Base-by-base conservation (phyloP, 2,329 filamentous ascomycete species). In the Trichoderma sp. region DNA sequence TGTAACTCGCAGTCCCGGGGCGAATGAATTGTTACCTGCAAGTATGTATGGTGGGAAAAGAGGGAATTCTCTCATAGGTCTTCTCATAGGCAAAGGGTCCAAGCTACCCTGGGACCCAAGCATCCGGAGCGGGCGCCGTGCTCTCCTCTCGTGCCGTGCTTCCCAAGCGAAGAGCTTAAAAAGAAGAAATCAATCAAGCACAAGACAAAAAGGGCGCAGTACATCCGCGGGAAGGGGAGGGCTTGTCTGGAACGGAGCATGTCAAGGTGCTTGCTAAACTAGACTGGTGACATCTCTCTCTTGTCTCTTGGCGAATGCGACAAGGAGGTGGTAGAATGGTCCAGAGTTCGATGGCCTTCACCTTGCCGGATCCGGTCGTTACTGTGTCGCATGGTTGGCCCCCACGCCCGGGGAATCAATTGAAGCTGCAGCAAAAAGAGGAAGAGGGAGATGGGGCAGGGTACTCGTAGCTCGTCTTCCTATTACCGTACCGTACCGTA, bases 381-480 rank as follows among this genome's bases (percentile, higher is more conserved):
- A 62, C 41, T 72, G 69, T 72, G 69, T 65, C 69, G 69, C 69
- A 72, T 63, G 69, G 69, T 35, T 64, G 69, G 69, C 69, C 69
- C 69, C 69, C 69, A 64, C 69, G 60, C 69, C 59, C 59, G 68
- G 69, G 60, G 69, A 38, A 72, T 72, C 69, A 72, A 63, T 56
- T 64, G 35, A 35, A 21, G 50, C 60, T 72, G 69, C 27, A 33
- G 38, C 69, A 38, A 35, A 21, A 31, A 38, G 35, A 38, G 35
- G 29, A 16, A 27, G 16, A 41, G 24, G 45, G 53, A 35, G 21
- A 38, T 38, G 33, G 33, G 65, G 29, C 33, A 41, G 38, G 35
- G 35, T 5, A 38, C 35, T 38, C 33, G 33, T 14, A 33, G 31
- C 31, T 35, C 33, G 33, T 38, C 35, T 38, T 38, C 35, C 33